Base-by-base conservation (phyloP, 202 grass and related monocot genomes). In the Dendrocalamus latiflorus region DNA sequence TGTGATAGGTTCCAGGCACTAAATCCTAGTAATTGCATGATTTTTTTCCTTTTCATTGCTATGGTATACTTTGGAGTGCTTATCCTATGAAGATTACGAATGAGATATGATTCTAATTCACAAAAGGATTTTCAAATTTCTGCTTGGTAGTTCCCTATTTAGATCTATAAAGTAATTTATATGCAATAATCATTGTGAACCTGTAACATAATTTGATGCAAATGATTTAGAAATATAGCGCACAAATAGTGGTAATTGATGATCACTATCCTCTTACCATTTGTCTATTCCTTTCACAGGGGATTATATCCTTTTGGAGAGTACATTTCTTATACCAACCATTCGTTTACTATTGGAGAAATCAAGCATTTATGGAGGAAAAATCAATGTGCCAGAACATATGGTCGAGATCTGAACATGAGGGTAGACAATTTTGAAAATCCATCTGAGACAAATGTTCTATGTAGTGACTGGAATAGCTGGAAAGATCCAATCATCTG, bases 351-450 rank as follows among this genome's bases (percentile, higher is more conserved):
- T 77, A 82, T 84, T 58, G 87, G 88, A 54, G 91, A 95, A 80
- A 80, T 95, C 70, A 95, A 98, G 57, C 91, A 93, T 88, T 86
- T 98, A 80, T 95, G 93, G 95, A 91, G 95, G 85, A 98, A 98
- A 80, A 89, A 98, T 83, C 78, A 5, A 39, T 98, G 95, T 87
- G 79, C 80, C 66, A 84, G 66, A 68, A 89, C 65, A 51, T 87
- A 89, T 60, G 70, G 89, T 20, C 91, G 87, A 88, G 72, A 91
- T 76, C 85, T 98, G 77, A 90, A 89, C 62, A 77, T 93, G 72
- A 93, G 91, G 71, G 83, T 89, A n/a, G 95, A 98, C 37, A 86
- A 90, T 90, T 95, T 98, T 85, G 87, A 91, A 50, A 89, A 93
- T 79, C 95, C 93, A 17, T 42, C 20, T 1, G 85, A 91, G 65